Percentiles rank a stretch among this genome's conserved stretches.
Conservation (phyloP, 805 yeast genomes). For the Ogataea nakhonphanomensis region DNA sequence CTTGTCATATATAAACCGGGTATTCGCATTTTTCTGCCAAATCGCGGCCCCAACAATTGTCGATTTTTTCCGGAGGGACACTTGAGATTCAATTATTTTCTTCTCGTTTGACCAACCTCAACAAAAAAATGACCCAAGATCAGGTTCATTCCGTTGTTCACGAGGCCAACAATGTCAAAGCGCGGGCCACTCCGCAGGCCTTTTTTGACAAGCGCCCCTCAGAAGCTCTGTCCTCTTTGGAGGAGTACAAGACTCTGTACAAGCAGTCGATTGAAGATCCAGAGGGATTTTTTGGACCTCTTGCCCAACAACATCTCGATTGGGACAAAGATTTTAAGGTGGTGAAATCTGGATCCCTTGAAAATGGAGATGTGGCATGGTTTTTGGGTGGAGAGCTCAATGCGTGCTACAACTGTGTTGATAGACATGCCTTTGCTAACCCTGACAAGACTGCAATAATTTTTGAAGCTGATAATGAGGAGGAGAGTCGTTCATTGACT, state of each 20-base stretch:
- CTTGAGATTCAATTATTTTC: conserved; percentile 1
- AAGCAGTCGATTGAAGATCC: conserved; percentile 77
- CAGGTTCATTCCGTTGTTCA: conserved; percentile 48
- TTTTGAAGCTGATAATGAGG: conserved; percentile 92
- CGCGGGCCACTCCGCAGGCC: conserved; percentile 50
- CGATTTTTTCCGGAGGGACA: conserved; percentile 12
- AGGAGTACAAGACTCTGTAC: conserved; percentile 68
- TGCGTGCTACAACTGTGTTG: conserved; percentile 92
- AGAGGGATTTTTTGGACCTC: conserved; percentile 70
- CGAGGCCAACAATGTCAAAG: conserved; percentile 52
- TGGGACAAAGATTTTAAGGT: conserved; percentile 79
- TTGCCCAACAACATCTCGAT: conserved; percentile 65
- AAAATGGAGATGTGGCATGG: conserved; percentile 86
- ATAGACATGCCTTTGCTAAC: conserved; percentile 84
- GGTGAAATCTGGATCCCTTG: conserved; percentile 61
- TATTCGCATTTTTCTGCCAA: conserved; percentile 7
- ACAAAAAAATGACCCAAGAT: conserved; percentile 20
- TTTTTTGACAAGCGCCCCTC: conserved; percentile 59
- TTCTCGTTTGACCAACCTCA: conserved; percentile 5
- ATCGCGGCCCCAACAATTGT: conserved; percentile 12
- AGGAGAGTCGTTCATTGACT: conserved; percentile 68
- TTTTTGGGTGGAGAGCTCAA: conserved; percentile 89
- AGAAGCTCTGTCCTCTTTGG: conserved; percentile 55
- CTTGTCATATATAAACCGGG: conserved; percentile 5
- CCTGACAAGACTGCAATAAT: conserved; percentile 84